phyloP scores from a whole-genome alignment of 139 green algal species.

The Micractinium conductrix region DNA sequence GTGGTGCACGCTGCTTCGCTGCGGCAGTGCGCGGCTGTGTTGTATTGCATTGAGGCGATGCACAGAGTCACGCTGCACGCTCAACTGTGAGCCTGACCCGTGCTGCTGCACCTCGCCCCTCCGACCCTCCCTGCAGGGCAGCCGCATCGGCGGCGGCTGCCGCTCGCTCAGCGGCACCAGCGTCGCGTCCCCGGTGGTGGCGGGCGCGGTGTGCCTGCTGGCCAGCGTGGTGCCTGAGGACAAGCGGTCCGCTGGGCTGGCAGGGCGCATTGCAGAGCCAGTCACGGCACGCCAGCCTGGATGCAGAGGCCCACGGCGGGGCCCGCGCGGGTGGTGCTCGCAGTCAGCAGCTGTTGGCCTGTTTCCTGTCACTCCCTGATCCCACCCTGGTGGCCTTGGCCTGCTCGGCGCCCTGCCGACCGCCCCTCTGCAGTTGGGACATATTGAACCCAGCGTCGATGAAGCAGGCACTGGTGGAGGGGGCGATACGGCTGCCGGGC shows the following conservation, averaged over 20 bases:
- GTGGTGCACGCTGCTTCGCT: too few relatives aligned
- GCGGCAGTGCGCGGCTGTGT: too few relatives aligned
- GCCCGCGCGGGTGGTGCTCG: too few relatives aligned
- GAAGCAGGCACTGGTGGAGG: conserved; percentile 99
- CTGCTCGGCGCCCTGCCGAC: background rate
- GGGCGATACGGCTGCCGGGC: conserved; percentile 72
- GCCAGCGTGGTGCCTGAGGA: conserved; percentile 84
- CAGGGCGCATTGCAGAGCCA: too few relatives aligned
- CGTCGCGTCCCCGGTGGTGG: conserved; percentile 97
- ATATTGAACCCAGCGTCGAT: conserved; percentile 98
- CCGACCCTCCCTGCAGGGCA: conserved; percentile 59
- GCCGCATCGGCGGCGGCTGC: conserved; percentile 91
- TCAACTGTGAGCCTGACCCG: background rate
- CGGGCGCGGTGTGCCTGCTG: conserved; percentile 92
- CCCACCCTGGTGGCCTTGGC: background rate
- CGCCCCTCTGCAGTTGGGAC: conserved; percentile 38
- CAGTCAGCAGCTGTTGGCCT: too few relatives aligned
- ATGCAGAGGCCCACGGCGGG: too few relatives aligned
- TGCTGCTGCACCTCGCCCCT: background rate
- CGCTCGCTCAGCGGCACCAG: conserved; percentile 84
- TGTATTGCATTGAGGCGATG: too few relatives aligned
- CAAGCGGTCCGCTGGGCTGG: too few relatives aligned
- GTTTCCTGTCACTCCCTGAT: background rate
- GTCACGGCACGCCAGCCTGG: too few relatives aligned
- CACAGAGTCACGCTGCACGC: too few relatives aligned